phyloP scores from a whole-genome alignment of 108 stramenopile species.

The Cyclostephanos tholiformis region DNA sequence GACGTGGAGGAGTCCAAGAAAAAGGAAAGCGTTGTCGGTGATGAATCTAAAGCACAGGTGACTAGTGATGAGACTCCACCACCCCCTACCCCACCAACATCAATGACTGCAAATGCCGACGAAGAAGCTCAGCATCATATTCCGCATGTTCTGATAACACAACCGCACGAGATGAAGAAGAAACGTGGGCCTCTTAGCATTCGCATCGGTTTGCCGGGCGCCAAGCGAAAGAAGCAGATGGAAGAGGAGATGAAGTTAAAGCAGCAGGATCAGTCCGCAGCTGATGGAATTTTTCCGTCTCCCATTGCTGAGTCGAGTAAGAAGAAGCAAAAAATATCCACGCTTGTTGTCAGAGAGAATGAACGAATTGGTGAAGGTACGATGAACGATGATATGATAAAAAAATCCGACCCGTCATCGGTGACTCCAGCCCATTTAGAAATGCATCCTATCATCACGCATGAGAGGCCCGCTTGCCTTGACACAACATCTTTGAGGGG shows the following conservation, averaged over 20 bases:
- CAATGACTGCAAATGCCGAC: neutral
- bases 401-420: neutral
- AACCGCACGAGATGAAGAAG: slow-evolving; percentile 17
- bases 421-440: neutral
- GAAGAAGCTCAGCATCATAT: neutral
- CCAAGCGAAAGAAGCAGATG: slow-evolving; percentile 11
- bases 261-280: slow-evolving; percentile 1
- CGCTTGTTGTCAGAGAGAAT: no score
- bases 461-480: neutral
- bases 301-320: neutral
- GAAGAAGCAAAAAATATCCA: neutral
- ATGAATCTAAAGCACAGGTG: neutral
- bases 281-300: neutral
- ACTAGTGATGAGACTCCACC: neutral
- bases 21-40: neutral
- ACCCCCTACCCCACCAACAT: neutral
- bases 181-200: slow-evolving; percentile 39
- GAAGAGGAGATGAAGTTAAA: slow-evolving; percentile 31
- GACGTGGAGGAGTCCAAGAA: neutral
- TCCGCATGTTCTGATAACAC: neutral
- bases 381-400: neutral
- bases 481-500: neutral
- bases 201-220: slow-evolving; percentile 33
- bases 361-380: neutral
- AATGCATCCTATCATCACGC: neutral